Conservation (phyloP, 1,284 basidiomycete species). For the Tremellales sp. region DNA sequence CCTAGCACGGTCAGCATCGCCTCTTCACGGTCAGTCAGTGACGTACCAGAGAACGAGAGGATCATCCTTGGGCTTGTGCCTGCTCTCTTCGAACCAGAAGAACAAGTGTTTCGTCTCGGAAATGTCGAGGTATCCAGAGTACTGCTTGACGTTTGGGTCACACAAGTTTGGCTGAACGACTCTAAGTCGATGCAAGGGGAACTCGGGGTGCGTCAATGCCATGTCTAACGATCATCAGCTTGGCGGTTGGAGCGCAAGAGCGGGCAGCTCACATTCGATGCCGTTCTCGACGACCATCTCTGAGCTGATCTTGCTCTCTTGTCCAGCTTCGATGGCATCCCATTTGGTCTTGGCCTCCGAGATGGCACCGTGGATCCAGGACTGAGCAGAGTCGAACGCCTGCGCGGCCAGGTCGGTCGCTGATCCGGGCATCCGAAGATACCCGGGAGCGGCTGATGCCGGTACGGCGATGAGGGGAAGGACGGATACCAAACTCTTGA, state of each 20-base stretch:
- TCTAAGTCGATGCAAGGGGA: slow-evolving; percentile 65
- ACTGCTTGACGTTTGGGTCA: slow-evolving; percentile 75
- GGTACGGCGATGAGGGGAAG: slow-evolving; percentile 17
- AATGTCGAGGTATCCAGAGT: slow-evolving; percentile 86
- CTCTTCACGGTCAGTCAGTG: neutral
- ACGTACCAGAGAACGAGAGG: slow-evolving; percentile 75
- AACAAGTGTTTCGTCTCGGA: slow-evolving; percentile 62
- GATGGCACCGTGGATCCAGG: slow-evolving; percentile 27
- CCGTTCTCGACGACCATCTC: slow-evolving; percentile 57
- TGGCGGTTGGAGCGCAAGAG: neutral
- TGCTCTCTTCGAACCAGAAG: slow-evolving; percentile 58
- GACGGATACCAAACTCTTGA: slow-evolving; percentile 4
- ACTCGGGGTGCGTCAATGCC: slow-evolving; percentile 62
- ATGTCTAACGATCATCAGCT: slow-evolving; percentile 20
- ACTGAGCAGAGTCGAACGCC: slow-evolving; percentile 26
- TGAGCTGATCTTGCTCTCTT: slow-evolving; percentile 47
- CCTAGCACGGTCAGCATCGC: slow-evolving; percentile 5
- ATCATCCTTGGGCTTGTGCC: slow-evolving; percentile 65
- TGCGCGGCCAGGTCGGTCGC: slow-evolving; percentile 25
- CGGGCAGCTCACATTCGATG: slow-evolving; percentile 58
- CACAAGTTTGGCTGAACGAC: slow-evolving; percentile 68
- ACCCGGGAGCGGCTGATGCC: slow-evolving; percentile 19
- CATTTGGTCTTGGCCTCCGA: slow-evolving; percentile 17
- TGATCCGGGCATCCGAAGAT: slow-evolving; percentile 16
- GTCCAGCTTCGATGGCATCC: slow-evolving; percentile 49